phyloP scores from a whole-genome alignment of 2,329 filamentous ascomycete species.

The Stachybotrys echinatus region DNA sequence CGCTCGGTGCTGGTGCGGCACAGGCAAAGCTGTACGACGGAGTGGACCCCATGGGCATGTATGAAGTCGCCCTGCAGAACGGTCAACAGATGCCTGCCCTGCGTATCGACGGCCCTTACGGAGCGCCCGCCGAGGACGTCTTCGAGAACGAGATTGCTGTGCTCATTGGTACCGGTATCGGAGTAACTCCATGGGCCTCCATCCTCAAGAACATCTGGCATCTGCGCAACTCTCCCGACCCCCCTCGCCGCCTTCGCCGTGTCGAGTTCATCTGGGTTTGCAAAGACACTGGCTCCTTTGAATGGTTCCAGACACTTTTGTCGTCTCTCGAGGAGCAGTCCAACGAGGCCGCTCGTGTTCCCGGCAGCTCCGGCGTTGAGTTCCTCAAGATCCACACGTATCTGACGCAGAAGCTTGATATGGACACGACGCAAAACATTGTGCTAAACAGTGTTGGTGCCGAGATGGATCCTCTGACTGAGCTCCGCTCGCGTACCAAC shows the following conservation, averaged over 20 bases:
- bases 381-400: conserved; percentile 98
- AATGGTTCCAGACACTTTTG: conserved; percentile 96
- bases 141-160: conserved; percentile 90
- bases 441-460: conserved; percentile 92
- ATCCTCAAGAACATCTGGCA: conserved; percentile 99
- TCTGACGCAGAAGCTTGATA: conserved; percentile 87
- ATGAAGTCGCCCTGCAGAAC: conserved; percentile 91
- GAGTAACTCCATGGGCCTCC: conserved; percentile 80
- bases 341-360: conserved; percentile 59
- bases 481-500: conserved; percentile 84
- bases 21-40: conserved; percentile 88
- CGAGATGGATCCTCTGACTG: conserved; percentile 83
- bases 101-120: conserved; percentile 91
- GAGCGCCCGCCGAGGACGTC: conserved; percentile 94
- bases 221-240: conserved; percentile 82
- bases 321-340: conserved; percentile 87
- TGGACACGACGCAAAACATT: conserved; percentile 92
- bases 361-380: conserved; percentile 65
- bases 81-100: conserved; percentile 87
- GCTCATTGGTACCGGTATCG: conserved; percentile 80
- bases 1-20: conserved; percentile 82
- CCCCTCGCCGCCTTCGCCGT: conserved; percentile 80
- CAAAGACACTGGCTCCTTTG: conserved; percentile 90
- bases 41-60: conserved; percentile 92
- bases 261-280: conserved; percentile 99